A percentile compares a stretch with the other conserved stretches of the same genome.
These are phyloP conservation scores for Ormosia semicastrata DNA, from an alignment of 306 rosid species.

Conservation along the genomic window DNA sequence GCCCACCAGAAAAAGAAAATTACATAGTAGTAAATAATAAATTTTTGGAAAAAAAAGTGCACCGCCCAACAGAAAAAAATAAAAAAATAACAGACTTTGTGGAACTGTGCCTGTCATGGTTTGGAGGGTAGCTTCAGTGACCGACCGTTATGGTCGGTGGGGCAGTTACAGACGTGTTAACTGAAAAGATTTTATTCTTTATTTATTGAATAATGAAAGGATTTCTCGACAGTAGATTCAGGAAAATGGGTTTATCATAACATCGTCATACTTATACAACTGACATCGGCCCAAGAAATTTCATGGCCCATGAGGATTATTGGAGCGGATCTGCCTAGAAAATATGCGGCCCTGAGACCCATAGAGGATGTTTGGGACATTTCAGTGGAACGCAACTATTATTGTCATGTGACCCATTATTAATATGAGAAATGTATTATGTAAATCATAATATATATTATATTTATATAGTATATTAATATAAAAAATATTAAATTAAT, in stretches of 20 bases:
- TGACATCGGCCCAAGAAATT: neutral
- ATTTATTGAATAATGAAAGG: no score
- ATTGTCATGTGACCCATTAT: no score
- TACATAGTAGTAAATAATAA: neutral
- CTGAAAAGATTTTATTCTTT: neutral
- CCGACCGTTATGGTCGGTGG: constrained; percentile 21
- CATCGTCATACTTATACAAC: no score
- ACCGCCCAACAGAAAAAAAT: neutral
- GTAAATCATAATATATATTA: no score
- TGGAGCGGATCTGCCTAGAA: neutral
- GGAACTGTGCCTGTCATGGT: neutral
- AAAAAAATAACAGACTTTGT: neutral
- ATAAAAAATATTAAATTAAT: no score
- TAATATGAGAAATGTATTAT: no score
- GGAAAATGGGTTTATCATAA: no score
- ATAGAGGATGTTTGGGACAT: neutral
- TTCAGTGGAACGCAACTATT: neutral
- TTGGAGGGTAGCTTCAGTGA: neutral
- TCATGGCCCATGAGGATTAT: neutral
- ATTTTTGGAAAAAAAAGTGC: neutral
- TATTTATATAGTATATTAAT: no score
- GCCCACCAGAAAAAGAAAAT: neutral
- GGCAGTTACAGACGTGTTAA: neutral
- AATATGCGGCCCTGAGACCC: neutral
- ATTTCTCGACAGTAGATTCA: no score